Evolutionary conservation across 164 flowering plant genomes (phyloP), one percentile per base, ranked within the genome.

Genomic region (Liriodendron chinense): DNA sequence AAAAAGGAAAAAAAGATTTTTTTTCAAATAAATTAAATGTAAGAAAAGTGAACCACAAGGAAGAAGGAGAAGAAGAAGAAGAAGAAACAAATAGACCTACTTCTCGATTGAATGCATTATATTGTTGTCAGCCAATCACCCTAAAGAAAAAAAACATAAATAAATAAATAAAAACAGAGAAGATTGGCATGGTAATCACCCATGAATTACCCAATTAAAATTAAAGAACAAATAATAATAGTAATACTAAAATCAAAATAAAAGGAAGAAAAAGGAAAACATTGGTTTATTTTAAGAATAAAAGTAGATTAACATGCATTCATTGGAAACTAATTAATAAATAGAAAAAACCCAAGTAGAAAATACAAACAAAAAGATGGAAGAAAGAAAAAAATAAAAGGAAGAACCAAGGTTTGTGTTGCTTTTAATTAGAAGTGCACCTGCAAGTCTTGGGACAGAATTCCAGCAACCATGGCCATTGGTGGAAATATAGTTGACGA

Each of bases 381-480:
- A 6, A 25, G 16, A 53, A 26, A 48, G 47, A 2, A 23, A 9
- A 25, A 53, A 23, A n/a, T n/a, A 12, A 53, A 18, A 68, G 65
- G 21, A 43, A 72, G 62, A 63, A 26, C 20, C 9, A n/a, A 9
- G 24, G 7, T 3, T 9, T 22, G 34, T 65, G 18, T 67, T 16
- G 9, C 7, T 49, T n/a, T n/a, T n/a, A n/a, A 26, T 26, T n/a
- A 34, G 14, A 14, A 22, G 76, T 28, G 69, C 75, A 89, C 98
- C 98, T 75, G 98, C 95, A 72, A 81, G 92, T 79, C 80, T 87
- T 4, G 98, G 95, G 70, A 92, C 94, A 10, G 94, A 87, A 77
- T 94, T 93, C 96, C 98, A 94, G 78, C 90, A 94, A 21, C 92
- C 94, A 85, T 90, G 97, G 72, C 94, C 98, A 80, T 87, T 80